Evolutionary conservation across 352 stramenopile species (phyloP).

Genomic region (Globisporangium orthogonon): DNA sequence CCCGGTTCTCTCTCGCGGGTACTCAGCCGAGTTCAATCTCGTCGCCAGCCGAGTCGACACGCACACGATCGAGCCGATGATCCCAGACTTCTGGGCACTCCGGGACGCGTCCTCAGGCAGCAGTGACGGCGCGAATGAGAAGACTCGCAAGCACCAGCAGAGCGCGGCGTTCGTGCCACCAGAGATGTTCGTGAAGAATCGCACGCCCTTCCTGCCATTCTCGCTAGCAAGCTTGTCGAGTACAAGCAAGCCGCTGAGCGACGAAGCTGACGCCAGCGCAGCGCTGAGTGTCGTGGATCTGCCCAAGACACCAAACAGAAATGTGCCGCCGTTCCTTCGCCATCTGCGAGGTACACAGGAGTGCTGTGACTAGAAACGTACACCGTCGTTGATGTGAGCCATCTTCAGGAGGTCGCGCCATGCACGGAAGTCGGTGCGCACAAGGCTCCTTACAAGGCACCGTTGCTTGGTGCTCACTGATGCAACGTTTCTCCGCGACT

Average conservation of each 20-base stretch:
- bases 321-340: constrained; percentile 1
- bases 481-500: too few species aligned
- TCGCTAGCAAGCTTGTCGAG: background rate
- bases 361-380: too few species aligned
- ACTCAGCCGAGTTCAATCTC: constrained; percentile 46
- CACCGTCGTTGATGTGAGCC: too few species aligned
- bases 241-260: background rate
- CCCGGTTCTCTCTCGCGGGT: constrained; percentile 32
- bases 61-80: constrained; percentile 46
- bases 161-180: constrained; percentile 27
- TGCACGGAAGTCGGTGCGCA: too few species aligned
- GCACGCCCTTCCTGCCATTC: constrained; percentile 17
- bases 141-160: background rate
- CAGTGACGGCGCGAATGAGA: background rate
- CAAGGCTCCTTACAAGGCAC: too few species aligned
- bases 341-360: constrained; percentile 2
- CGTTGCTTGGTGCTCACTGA: too few species aligned
- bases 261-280: background rate
- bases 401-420: too few species aligned
- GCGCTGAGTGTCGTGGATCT: too few species aligned
- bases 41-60: constrained; percentile 48
- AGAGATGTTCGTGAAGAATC: constrained; percentile 40
- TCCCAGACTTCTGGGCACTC: constrained; percentile 23
- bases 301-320: constrained; percentile 5
- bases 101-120: constrained; percentile 1